These are phyloP conservation scores for Chrysophaeum taylorii DNA, from an alignment of 352 stramenopile genomes.

Conservation along the genomic window DNA sequence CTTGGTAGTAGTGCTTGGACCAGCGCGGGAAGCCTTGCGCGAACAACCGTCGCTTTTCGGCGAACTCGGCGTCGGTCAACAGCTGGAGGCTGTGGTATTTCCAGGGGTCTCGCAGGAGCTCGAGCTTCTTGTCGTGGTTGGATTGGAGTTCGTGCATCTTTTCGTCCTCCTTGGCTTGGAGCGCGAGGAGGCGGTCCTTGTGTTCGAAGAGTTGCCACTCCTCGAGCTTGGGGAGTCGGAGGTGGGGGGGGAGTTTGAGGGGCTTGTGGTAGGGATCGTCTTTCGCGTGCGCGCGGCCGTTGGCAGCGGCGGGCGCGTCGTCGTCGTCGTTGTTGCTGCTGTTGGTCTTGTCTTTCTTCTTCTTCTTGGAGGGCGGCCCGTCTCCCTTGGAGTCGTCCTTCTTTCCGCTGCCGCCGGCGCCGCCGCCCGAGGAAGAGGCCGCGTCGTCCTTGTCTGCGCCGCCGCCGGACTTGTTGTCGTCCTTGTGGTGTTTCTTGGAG, in stretches of 20 bases:
- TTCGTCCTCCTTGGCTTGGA: conserved; percentile 47
- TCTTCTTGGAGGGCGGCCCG: conserved; percentile 21
- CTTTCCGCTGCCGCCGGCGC: too few species aligned
- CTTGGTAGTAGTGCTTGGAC: conserved; percentile 62
- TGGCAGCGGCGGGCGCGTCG: conserved; percentile 27
- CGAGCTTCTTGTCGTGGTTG: conserved; percentile 18
- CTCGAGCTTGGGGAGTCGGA: conserved; percentile 57
- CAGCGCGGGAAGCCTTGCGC: conserved; percentile 81
- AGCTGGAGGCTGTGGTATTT: conserved; percentile 35
- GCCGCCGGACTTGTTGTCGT: too few species aligned
- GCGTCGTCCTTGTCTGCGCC: too few species aligned
- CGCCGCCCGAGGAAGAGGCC: too few species aligned
- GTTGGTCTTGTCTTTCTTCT: conserved; percentile 34
- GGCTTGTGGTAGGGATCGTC: conserved; percentile 44
- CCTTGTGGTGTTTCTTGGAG: too few species aligned
- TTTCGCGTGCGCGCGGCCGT: conserved; percentile 29
- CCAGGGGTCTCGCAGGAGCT: conserved; percentile 8
- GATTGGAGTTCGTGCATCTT: conserved; percentile 18
- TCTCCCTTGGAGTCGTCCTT: neutral
- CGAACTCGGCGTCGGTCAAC: conserved; percentile 62
- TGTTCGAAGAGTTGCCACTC: conserved; percentile 67
- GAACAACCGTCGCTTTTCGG: conserved; percentile 77
- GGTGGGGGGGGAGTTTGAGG: conserved; percentile 46
- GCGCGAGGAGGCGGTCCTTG: conserved; percentile 44
- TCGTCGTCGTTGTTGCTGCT: conserved; percentile 44